Percentiles rank a stretch among this genome's conserved stretches.
Evolutionary conservation across 495 filamentous ascomycete genomes (phyloP).

Genomic region (Penicillium turbatum): DNA sequence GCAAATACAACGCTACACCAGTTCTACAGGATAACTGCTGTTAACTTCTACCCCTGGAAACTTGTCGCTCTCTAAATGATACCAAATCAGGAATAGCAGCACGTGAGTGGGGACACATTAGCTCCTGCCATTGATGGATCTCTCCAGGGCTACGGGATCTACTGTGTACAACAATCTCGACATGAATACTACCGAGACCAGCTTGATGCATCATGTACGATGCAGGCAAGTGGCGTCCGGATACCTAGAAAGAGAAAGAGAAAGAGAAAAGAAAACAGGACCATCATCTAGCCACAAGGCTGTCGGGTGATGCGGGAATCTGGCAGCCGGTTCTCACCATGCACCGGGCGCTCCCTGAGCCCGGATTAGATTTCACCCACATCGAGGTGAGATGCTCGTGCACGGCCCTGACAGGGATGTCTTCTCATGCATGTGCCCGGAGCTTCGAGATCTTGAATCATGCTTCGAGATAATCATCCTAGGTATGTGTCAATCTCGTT

Average conservation of each 20-base stretch:
- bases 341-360: slow-evolving; percentile 3
- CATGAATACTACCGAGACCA: slow-evolving; percentile 11
- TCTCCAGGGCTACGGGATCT: too few relatives aligned
- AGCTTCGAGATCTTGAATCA: background rate
- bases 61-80: slow-evolving; percentile 6
- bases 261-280: background rate
- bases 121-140: slow-evolving; percentile 1
- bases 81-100: slow-evolving; percentile 12
- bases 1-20: slow-evolving; percentile 2
- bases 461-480: background rate
- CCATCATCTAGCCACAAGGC: background rate
- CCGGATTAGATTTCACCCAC: slow-evolving; percentile 21
- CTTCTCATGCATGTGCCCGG: background rate
- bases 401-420: background rate
- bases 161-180: too few relatives aligned
- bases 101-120: slow-evolving; percentile 9
- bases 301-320: background rate
- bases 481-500: background rate
- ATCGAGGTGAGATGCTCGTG: slow-evolving; percentile 12
- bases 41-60: slow-evolving; percentile 1
- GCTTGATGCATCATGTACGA: slow-evolving; percentile 2
- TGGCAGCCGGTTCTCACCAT: too few relatives aligned
- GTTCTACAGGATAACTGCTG: background rate
- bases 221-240: background rate
- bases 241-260: background rate